Evolutionary conservation across 768 basidiomycete genomes (phyloP).

Genomic region (Coprinellus aureogranulatus): DNA sequence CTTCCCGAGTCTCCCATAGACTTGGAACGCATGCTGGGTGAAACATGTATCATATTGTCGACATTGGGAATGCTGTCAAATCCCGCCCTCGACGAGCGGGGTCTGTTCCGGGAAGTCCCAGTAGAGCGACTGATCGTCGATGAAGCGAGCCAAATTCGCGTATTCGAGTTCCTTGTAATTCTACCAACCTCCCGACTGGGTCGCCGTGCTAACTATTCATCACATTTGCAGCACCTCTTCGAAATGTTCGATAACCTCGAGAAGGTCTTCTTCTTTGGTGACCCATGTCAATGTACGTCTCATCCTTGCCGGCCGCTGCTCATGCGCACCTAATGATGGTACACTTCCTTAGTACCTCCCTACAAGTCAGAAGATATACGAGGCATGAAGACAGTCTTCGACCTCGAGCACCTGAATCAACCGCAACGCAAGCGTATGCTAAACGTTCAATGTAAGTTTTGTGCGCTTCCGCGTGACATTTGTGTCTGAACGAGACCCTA

Average conservation of each 20-base stretch:
- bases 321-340: neutral
- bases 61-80: conserved; percentile 54
- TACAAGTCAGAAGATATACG: conserved; percentile 42
- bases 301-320: neutral
- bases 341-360: conserved; percentile 42
- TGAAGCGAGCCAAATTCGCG: conserved; percentile 52
- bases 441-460: conserved; percentile 44
- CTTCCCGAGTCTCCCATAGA: conserved; percentile 26
- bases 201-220: neutral
- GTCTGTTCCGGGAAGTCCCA: conserved; percentile 36
- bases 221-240: conserved; percentile 39
- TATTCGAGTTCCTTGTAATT: conserved; percentile 46
- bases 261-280: conserved; percentile 53
- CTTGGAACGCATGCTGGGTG: conserved; percentile 25
- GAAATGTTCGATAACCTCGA: conserved; percentile 35
- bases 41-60: conserved; percentile 38
- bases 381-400: conserved; percentile 44
- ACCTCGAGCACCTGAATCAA: conserved; percentile 36
- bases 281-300: conserved; percentile 49
- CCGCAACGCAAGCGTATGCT: conserved; percentile 33
- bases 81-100: conserved; percentile 31
- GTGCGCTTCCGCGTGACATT: neutral
- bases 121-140: conserved; percentile 52
- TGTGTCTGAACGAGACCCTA: conserved; percentile 13
- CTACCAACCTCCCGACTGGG: neutral